Percentiles rank a stretch among this genome's conserved stretches.
phyloP scores from a whole-genome alignment of 768 basidiomycete genomes.

The Russula compacta region DNA sequence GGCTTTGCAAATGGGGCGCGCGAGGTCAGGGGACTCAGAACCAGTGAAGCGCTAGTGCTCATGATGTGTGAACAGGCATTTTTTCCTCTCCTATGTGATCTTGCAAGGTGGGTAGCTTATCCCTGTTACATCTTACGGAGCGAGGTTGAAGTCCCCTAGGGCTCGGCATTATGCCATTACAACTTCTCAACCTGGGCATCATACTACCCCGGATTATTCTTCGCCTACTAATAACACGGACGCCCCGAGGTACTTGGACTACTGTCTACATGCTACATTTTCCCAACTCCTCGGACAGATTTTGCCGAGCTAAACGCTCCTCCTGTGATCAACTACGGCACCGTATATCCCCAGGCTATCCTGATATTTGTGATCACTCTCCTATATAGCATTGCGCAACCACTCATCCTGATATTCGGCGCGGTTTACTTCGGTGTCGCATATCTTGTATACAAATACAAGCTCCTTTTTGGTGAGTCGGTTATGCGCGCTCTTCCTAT shows the following conservation, averaged over 20 bases:
- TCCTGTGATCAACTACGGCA: conserved; percentile 96
- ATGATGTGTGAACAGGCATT: conserved; percentile 41
- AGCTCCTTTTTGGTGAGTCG: conserved; percentile 79
- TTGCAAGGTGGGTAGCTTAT: conserved; percentile 49
- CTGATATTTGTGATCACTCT: conserved; percentile 93
- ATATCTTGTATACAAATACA: conserved; percentile 98
- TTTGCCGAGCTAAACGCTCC: conserved; percentile 95
- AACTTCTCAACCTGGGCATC: conserved; percentile 86
- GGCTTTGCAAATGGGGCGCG: conserved; percentile 69
- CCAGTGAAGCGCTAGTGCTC: conserved; percentile 7
- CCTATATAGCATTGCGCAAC: conserved; percentile 92
- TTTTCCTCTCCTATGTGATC: conserved; percentile 79
- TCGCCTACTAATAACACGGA: conserved; percentile 71
- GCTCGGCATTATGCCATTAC: conserved; percentile 90
- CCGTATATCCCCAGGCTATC: conserved; percentile 95
- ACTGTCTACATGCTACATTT: neutral
- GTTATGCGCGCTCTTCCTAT: neutral
- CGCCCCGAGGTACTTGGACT: conserved; percentile 64
- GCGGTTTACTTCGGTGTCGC: conserved; percentile 94
- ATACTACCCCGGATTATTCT: conserved; percentile 71
- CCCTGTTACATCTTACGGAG: neutral
- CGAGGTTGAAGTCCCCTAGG: conserved; percentile 34
- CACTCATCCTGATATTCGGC: conserved; percentile 90
- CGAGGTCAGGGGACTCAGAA: conserved; percentile 37
- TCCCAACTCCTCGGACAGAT: conserved; percentile 40